phyloP scores from a whole-genome alignment of 305 asterid genomes.

The Solanum hybrid region DNA sequence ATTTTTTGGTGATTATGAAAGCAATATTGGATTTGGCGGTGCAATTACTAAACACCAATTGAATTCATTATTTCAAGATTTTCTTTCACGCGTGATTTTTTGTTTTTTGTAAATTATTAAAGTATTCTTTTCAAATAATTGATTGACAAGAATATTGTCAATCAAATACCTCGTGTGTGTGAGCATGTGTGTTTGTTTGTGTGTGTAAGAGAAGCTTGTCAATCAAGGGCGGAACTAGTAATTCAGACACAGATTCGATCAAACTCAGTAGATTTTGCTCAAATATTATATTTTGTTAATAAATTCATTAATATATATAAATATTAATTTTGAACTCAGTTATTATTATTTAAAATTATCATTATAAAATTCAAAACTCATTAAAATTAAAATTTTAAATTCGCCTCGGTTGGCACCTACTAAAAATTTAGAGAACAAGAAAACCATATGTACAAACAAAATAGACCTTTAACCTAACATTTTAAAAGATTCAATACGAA shows the following conservation, averaged over 20 bases:
- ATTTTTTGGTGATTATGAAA: neutral
- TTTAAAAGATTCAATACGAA: neutral
- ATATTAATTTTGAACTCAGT: neutral
- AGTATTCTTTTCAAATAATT: neutral
- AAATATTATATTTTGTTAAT: neutral
- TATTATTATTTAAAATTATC: neutral
- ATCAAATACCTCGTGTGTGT: neutral
- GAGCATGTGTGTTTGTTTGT: neutral
- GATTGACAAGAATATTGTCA: neutral
- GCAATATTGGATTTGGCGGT: slow-evolving; percentile 1
- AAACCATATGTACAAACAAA: neutral
- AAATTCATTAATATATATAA: neutral
- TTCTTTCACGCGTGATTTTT: neutral
- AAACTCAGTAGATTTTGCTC: neutral
- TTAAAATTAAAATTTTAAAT: neutral
- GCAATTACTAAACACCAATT: neutral
- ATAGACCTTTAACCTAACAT: neutral
- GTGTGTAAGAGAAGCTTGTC: neutral
- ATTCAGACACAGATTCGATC: accelerated
- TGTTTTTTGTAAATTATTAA: neutral
- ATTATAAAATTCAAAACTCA: neutral
- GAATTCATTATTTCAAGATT: neutral
- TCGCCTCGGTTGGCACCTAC: neutral
- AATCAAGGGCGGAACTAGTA: neutral
- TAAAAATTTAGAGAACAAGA: neutral